Percentiles rank a stretch among this genome's conserved stretches.
Conservation (phyloP, 108 stramenopile genomes). For the Nannochloropsis oceanica region DNA sequence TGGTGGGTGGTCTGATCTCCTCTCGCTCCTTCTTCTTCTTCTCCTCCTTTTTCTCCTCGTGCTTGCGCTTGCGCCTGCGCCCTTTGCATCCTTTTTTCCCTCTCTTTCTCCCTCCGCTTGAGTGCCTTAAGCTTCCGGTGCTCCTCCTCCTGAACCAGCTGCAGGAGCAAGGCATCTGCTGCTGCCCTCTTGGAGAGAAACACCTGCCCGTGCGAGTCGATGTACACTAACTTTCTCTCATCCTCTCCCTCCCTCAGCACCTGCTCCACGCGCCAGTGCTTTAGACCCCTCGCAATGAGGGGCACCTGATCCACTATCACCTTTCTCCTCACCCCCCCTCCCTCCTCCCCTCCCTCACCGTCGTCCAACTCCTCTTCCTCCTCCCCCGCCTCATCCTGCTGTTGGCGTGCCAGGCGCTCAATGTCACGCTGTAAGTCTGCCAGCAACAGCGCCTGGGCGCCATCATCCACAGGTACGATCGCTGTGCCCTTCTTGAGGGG, state of each 20-base stretch:
- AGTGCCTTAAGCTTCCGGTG: not conserved
- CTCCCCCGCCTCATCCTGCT: not conserved
- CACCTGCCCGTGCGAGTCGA: not conserved
- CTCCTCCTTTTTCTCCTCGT: no score
- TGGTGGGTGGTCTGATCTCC: no score
- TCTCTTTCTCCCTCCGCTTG: not conserved
- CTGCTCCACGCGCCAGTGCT: not conserved
- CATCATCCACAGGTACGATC: not conserved
- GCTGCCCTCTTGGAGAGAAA: not conserved
- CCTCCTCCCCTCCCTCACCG: not conserved
- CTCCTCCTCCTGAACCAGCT: not conserved
- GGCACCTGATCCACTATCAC: not conserved
- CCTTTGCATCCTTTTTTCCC: no score
- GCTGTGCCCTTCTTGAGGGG: not conserved
- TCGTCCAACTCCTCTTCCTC: not conserved
- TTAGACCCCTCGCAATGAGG: not conserved
- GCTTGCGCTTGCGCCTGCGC: no score
- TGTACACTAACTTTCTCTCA: not conserved
- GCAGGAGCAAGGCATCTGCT: not conserved
- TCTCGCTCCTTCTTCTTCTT: no score
- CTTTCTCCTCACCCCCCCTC: not conserved
- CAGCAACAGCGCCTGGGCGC: not conserved
- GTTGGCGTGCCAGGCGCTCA: not conserved
- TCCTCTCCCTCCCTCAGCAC: not conserved
- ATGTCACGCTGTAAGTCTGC: not conserved